Conservation (phyloP, 441 rosid species). For the Isatis lusitanica region DNA sequence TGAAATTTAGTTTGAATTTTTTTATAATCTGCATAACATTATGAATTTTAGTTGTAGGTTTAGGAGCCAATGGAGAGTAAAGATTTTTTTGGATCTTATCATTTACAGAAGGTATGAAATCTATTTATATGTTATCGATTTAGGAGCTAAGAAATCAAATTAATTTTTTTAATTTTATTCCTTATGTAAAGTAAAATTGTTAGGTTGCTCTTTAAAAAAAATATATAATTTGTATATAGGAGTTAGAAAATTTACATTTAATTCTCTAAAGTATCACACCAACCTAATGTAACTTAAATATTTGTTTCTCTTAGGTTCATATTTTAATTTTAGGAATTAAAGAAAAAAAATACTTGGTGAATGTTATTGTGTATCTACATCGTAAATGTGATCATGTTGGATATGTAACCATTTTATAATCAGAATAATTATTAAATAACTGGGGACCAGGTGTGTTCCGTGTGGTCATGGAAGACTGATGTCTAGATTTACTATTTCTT, state of each 20-base stretch:
- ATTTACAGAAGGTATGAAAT: neutral
- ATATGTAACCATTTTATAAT: neutral
- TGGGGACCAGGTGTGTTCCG: neutral
- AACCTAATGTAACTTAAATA: neutral
- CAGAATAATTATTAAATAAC: neutral
- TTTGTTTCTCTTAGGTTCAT: neutral
- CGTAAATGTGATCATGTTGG: neutral
- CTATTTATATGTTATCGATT: neutral
- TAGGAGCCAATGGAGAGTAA: neutral
- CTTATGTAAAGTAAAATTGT: neutral
- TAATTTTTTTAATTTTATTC: too few species aligned
- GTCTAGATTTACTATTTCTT: neutral
- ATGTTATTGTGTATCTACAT: neutral
- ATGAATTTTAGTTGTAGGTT: neutral
- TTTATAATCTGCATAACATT: neutral
- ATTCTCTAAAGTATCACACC: too few species aligned
- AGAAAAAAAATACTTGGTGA: neutral
- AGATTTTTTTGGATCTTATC: neutral
- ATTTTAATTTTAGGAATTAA: neutral
- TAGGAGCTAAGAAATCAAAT: neutral
- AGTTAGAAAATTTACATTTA: neutral
- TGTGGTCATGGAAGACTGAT: conserved; percentile 14
- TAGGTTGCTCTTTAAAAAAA: neutral
- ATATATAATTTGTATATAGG: neutral
- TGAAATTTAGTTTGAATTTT: neutral